Percentiles rank a stretch among this genome's conserved stretches.
phyloP scores from a whole-genome alignment of 179 eudicot species.

The Silene noctiflora region DNA sequence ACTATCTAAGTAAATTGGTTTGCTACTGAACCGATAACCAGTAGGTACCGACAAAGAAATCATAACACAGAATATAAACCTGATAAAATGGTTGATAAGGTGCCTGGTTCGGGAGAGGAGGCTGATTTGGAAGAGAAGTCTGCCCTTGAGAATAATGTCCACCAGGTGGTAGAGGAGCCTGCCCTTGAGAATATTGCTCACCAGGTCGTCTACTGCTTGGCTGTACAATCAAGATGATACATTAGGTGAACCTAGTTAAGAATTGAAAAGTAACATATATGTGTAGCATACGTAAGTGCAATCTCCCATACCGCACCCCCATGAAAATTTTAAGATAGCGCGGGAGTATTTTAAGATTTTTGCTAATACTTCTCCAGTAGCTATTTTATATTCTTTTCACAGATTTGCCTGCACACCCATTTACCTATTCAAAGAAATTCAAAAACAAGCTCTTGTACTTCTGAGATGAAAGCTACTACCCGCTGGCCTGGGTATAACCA shows the following conservation, averaged over 20 bases:
- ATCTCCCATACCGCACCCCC: neutral
- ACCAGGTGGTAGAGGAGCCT: slow-evolving; percentile 6
- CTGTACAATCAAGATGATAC: slow-evolving; percentile 34
- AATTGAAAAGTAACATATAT: too few relatives aligned
- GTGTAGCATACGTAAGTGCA: neutral
- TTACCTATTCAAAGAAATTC: neutral
- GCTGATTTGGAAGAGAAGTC: slow-evolving; percentile 28
- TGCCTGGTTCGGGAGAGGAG: slow-evolving; percentile 45
- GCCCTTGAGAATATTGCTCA: slow-evolving; percentile 53
- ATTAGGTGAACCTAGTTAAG: neutral
- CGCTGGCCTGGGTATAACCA: neutral
- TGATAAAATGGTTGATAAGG: slow-evolving; percentile 65
- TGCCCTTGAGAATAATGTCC: slow-evolving; percentile 58
- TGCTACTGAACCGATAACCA: neutral
- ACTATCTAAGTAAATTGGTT: neutral
- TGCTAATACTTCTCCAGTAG: neutral
- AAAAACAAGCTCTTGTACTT: neutral
- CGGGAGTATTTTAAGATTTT: neutral
- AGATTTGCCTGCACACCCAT: neutral
- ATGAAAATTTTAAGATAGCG: neutral
- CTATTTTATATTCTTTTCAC: neutral
- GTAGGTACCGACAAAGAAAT: neutral
- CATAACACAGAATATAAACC: slow-evolving; percentile 35
- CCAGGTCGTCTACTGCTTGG: slow-evolving; percentile 49
- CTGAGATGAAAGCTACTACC: neutral